These are phyloP conservation scores for Coleophoma cylindrospora DNA, from an alignment of 2,329 filamentous ascomycete genomes.

Conservation along the genomic window DNA sequence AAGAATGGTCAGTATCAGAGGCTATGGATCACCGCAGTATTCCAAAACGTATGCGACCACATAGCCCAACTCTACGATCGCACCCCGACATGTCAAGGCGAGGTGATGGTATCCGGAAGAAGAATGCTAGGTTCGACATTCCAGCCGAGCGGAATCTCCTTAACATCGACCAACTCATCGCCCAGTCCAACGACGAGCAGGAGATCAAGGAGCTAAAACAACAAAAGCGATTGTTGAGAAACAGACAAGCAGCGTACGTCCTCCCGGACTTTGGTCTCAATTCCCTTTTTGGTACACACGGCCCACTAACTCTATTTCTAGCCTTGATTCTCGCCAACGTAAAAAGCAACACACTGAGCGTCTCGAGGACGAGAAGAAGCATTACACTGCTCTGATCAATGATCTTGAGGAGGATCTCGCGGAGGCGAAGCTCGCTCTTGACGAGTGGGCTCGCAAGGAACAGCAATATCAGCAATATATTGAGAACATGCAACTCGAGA, in stretches of 20 bases:
- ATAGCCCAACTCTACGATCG: constrained; percentile 62
- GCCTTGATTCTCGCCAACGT: constrained; percentile 90
- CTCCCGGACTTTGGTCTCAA: constrained; percentile 21
- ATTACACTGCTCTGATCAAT: constrained; percentile 70
- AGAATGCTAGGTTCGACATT: constrained; percentile 97
- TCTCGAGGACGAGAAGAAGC: constrained; percentile 95
- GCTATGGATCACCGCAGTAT: constrained; percentile 41
- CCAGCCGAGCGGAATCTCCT: constrained; percentile 86
- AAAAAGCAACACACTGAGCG: constrained; percentile 99
- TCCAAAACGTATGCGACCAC: constrained; percentile 58
- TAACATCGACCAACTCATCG: constrained; percentile 93
- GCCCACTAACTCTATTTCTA: constrained; percentile 32
- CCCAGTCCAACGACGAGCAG: constrained; percentile 81
- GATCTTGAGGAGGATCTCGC: constrained; percentile 74
- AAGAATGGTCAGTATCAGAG: constrained; percentile 49
- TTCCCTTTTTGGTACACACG: constrained; percentile 5
- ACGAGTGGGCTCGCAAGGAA: constrained; percentile 68
- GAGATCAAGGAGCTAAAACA: constrained; percentile 98
- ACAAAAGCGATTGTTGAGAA: constrained; percentile 90
- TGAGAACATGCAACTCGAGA: constrained; percentile 74
- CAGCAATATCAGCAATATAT: constrained; percentile 72
- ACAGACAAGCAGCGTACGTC: constrained; percentile 92
- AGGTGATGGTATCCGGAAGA: constrained; percentile 75
- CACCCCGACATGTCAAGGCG: constrained; percentile 62
- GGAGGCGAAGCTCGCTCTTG: constrained; percentile 62